These are phyloP conservation scores for Thermomucor indicae-seudaticae DNA, from an alignment of 371 early-diverging fungal species.

Conservation along the genomic window DNA sequence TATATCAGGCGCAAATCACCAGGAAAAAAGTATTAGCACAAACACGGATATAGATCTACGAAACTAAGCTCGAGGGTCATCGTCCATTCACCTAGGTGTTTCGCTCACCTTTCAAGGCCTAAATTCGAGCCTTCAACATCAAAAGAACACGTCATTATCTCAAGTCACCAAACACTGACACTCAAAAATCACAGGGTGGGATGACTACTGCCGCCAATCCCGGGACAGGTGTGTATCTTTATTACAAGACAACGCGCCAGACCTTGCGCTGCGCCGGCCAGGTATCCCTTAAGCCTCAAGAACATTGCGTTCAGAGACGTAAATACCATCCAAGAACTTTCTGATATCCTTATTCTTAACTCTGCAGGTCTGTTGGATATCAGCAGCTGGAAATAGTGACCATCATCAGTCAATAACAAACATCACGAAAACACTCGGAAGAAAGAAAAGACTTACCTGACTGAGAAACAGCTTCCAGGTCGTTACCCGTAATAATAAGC, in stretches of 20 bases:
- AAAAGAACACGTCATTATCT: too few species aligned
- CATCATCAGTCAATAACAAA: background rate
- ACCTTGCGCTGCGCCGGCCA: background rate
- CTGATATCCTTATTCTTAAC: slow-evolving; percentile 96
- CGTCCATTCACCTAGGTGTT: too few species aligned
- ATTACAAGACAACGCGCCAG: too few species aligned
- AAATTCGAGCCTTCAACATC: too few species aligned
- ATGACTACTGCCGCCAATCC: slow-evolving; percentile 44
- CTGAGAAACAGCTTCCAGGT: slow-evolving; percentile 98
- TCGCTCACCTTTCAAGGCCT: too few species aligned
- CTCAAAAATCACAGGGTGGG: slow-evolving; percentile 24
- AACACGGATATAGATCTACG: too few species aligned
- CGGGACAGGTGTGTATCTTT: slow-evolving; percentile 42
- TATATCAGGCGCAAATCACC: too few species aligned
- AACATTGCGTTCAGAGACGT: slow-evolving; percentile 83
- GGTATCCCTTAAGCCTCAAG: slow-evolving; percentile 14
- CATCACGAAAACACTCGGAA: background rate
- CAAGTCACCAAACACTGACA: background rate
- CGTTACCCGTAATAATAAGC: slow-evolving; percentile 94
- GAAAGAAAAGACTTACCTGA: slow-evolving; percentile 51
- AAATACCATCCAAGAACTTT: slow-evolving; percentile 99
- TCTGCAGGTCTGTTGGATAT: slow-evolving; percentile 72
- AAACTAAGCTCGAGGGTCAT: too few species aligned
- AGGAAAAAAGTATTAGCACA: too few species aligned
- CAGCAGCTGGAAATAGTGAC: slow-evolving; percentile 52